phyloP scores from a whole-genome alignment of 2,329 filamentous ascomycete genomes.

The Dactylellina parvicollis region DNA sequence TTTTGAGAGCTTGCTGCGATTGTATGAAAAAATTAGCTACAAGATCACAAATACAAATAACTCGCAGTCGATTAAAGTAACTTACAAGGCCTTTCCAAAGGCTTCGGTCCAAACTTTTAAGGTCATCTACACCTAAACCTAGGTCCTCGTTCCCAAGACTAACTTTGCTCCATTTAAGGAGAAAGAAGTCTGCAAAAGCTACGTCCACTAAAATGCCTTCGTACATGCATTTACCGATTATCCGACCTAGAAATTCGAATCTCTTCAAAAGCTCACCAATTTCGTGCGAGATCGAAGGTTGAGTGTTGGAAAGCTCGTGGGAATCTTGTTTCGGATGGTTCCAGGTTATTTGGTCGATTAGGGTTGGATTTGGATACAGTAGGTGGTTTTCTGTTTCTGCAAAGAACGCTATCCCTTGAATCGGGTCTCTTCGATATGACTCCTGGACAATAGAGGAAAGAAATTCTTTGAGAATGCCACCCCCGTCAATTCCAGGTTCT shows the following conservation, averaged over 20 bases:
- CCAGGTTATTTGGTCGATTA: conserved; percentile 75
- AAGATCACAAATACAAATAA: background rate
- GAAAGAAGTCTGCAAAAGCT: conserved; percentile 91
- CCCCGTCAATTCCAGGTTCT: conserved; percentile 95
- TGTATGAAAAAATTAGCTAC: background rate
- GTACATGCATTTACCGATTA: conserved; percentile 96
- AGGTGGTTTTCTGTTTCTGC: conserved; percentile 84
- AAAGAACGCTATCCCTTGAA: conserved; percentile 73
- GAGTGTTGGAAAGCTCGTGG: conserved; percentile 58
- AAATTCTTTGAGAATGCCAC: conserved; percentile 97
- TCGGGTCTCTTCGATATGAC: conserved; percentile 71
- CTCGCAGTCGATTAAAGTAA: conserved; percentile 18
- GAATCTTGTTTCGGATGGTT: conserved; percentile 67
- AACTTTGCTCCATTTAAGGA: conserved; percentile 90
- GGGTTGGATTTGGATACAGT: conserved; percentile 85
- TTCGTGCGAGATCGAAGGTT: conserved; percentile 67
- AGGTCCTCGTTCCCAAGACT: conserved; percentile 72
- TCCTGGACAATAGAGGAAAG: conserved; percentile 86
- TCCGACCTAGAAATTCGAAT: conserved; percentile 90
- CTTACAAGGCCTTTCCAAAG: conserved; percentile 84
- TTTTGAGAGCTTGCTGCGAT: conserved; percentile 72
- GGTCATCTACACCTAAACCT: conserved; percentile 85
- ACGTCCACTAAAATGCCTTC: conserved; percentile 95
- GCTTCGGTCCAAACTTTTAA: conserved; percentile 88
- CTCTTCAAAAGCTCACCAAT: conserved; percentile 73